Evolutionary conservation across 108 stramenopile species (phyloP).

Genomic region (Licmophora abbreviata): DNA sequence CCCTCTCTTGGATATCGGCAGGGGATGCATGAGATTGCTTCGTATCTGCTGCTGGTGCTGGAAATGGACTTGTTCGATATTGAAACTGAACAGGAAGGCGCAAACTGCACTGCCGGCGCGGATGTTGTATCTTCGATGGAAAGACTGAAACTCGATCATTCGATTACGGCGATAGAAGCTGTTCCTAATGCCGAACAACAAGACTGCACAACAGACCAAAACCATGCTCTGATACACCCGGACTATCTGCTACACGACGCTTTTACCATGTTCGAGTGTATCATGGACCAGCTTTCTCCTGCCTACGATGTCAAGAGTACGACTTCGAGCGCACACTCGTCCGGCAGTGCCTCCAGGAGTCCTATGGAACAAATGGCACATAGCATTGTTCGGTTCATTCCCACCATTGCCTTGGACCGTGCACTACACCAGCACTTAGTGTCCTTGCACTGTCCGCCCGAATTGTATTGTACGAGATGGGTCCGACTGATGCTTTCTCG

Average conservation of each 20-base stretch:
- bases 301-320: conserved; percentile 51
- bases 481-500: conserved; percentile 70
- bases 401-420: conserved; percentile 42
- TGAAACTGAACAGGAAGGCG: not conserved
- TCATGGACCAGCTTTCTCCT: conserved; percentile 40
- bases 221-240: conserved; percentile 31
- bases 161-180: not conserved
- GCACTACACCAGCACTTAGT: conserved; percentile 30
- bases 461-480: conserved; percentile 66
- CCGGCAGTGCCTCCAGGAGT: no score
- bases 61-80: conserved; percentile 43
- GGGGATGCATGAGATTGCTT: conserved; percentile 83
- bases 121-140: not conserved
- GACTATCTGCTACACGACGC: conserved; percentile 33
- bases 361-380: conserved; percentile 46
- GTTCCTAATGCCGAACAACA: no score
- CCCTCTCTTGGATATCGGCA: conserved; percentile 71
- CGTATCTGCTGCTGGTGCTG: conserved; percentile 49
- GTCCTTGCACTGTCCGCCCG: conserved; percentile 23
- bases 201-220: not conserved
- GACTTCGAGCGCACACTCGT: no score
- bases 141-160: not conserved
- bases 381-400: conserved; percentile 47
- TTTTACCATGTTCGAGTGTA: conserved; percentile 44
- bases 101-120: not conserved